Evolutionary conservation across 768 basidiomycete species (phyloP).

Genomic region (Clavaria fumosa): DNA sequence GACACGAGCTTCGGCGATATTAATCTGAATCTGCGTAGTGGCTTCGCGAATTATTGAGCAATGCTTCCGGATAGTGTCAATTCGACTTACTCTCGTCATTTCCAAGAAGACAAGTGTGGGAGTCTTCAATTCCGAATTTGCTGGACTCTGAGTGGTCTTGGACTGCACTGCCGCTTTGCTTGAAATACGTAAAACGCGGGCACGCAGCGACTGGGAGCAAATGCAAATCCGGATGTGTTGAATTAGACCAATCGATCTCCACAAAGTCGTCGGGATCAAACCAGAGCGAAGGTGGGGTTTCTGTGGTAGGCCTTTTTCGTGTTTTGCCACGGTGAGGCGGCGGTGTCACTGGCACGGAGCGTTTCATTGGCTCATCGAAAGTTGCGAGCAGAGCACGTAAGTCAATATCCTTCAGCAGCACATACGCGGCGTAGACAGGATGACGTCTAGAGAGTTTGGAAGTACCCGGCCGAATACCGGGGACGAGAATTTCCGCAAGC

Average conservation of each 20-base stretch:
- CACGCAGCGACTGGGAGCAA: constrained; percentile 60
- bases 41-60: constrained; percentile 22
- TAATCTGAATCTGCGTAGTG: constrained; percentile 49
- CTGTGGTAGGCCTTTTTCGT: constrained; percentile 28
- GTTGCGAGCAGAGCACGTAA: constrained; percentile 64
- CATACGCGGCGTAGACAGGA: constrained; percentile 77
- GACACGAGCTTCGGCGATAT: constrained; percentile 39
- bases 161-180: constrained; percentile 32
- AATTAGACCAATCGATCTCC: constrained; percentile 54
- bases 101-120: constrained; percentile 70
- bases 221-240: constrained; percentile 41
- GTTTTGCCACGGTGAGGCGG: constrained; percentile 34
- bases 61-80: not conserved
- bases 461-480: constrained; percentile 40
- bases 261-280: constrained; percentile 69
- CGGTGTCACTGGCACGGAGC: constrained; percentile 32
- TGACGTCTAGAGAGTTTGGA: constrained; percentile 55
- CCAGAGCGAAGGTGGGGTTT: constrained; percentile 47
- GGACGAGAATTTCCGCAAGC: constrained; percentile 58
- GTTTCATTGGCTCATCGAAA: constrained; percentile 61
- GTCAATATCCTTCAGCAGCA: constrained; percentile 62
- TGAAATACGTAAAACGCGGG: constrained; percentile 75
- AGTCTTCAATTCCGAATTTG: constrained; percentile 79
- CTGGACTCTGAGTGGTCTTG: constrained; percentile 30
- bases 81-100: constrained; percentile 44